Evolutionary conservation across 345 rosid genomes (phyloP).

Genomic region (Ceriops zippeliana): DNA sequence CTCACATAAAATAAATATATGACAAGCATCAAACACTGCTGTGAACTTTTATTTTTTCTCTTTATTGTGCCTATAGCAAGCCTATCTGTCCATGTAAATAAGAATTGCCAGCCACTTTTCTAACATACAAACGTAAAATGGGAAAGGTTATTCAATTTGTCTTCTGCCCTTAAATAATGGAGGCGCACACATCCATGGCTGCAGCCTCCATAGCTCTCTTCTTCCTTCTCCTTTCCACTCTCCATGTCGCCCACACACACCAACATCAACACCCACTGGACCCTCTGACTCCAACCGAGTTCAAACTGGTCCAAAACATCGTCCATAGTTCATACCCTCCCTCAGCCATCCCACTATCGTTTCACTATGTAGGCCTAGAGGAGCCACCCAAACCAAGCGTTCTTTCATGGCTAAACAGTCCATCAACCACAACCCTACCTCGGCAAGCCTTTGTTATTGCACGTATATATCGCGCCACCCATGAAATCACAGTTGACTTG

Average conservation of each 20-base stretch:
- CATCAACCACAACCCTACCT: conserved; percentile 22
- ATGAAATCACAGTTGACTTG: conserved; percentile 31
- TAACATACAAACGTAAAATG: too few relatives aligned
- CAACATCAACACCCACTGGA: conserved; percentile 28
- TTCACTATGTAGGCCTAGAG: conserved; percentile 37
- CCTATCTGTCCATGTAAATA: too few relatives aligned
- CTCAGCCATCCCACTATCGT: conserved; percentile 18
- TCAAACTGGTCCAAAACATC: conserved; percentile 15
- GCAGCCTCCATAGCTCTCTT: not conserved
- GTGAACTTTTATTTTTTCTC: too few relatives aligned
- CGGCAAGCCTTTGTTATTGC: conserved; percentile 37
- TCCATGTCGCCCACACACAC: conserved; percentile 5
- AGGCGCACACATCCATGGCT: conserved; percentile 15
- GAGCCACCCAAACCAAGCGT: conserved; percentile 32
- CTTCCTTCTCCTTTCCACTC: conserved; percentile 8
- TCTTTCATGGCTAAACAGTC: conserved; percentile 27
- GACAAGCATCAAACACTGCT: too few relatives aligned
- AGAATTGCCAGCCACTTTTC: too few relatives aligned
- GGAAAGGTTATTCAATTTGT: too few relatives aligned
- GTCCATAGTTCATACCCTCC: conserved; percentile 11
- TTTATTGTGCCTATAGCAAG: too few relatives aligned
- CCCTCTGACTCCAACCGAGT: conserved; percentile 29
- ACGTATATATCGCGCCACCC: conserved; percentile 26
- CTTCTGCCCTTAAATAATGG: too few relatives aligned
- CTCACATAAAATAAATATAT: too few relatives aligned